Conservation (phyloP, 2,329 filamentous ascomycete genomes). For the Lithohypha guttulata region DNA sequence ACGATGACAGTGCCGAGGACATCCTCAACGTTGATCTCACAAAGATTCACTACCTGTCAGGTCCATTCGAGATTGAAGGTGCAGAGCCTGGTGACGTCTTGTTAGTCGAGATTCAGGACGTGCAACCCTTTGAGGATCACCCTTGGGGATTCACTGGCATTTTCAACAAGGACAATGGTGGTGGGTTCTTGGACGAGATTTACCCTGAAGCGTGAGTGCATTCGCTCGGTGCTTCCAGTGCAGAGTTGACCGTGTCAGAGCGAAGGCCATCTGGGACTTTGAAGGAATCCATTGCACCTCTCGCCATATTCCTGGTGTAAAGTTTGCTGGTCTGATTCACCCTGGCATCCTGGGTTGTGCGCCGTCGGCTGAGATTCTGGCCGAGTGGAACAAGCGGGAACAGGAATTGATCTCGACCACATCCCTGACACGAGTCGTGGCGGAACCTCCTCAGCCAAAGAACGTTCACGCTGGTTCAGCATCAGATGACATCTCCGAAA, state of each 20-base stretch:
- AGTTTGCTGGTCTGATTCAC: conserved; percentile 81
- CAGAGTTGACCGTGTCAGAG: conserved; percentile 28
- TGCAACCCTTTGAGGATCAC: conserved; percentile 73
- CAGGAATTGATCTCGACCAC: conserved; percentile 62
- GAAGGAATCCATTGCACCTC: conserved; percentile 73
- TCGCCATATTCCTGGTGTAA: conserved; percentile 75
- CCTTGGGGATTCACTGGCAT: conserved; percentile 87
- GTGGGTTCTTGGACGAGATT: conserved; percentile 77
- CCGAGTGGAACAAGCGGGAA: conserved; percentile 75
- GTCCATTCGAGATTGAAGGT: conserved; percentile 76
- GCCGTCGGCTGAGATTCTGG: conserved; percentile 65
- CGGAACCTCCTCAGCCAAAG: conserved; percentile 60
- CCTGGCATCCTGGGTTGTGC: conserved; percentile 86
- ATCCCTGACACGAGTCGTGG: conserved; percentile 59
- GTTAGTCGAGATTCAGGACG: conserved; percentile 82
- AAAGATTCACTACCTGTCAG: conserved; percentile 75
- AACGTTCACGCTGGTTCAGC: conserved; percentile 64
- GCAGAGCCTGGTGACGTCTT: conserved; percentile 78
- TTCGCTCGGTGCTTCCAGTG: not conserved
- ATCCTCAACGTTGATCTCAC: conserved; percentile 75
- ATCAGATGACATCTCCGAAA: conserved; percentile 46
- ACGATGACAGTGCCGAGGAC: conserved; percentile 85
- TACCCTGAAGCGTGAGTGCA: conserved; percentile 62
- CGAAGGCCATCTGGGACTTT: conserved; percentile 68
- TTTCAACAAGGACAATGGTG: conserved; percentile 71